Evolutionary conservation across 768 basidiomycete genomes (phyloP), one percentile per base, ranked within the genome.

Genomic region (Lentinula guzmanii): DNA sequence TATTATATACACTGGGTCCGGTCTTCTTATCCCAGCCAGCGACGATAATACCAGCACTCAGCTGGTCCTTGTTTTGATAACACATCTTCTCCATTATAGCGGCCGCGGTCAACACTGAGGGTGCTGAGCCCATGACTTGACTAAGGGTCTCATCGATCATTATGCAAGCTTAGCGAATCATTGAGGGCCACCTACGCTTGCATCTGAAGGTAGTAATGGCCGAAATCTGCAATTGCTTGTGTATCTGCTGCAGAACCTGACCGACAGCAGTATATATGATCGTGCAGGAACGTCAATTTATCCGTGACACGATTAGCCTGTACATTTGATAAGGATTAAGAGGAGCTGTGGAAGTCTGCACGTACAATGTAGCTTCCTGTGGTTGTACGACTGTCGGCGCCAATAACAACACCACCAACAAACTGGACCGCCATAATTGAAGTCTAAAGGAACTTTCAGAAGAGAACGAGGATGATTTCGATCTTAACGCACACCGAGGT

Each of bases 401-500:
- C 97, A 63, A 98, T 86, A 67, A 99, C 87, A 62, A 99, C 97
- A 42, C 97, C 97, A 34, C 86, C 87, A 37, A 93, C 81, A 78
- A 99, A 99, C 69, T 95, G 93, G 64, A 98, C 95, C 58, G 97
- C 96, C 95, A 98, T 98, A 73, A 99, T 98, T 46, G 96, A 98
- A 60, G 96, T 99, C 93, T 98, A 68, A 5, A 62, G n/a, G 53
- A 42, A 16, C 15, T 28, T 63, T 60, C 34, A 46, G 41, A 58
- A 37, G 52, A 56, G 50, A 42, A 13, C 15, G 5, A 58, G 28
- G 57, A 33, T 18, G 1, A 3, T 28, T 34, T n/a, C 8, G 41
- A 67, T 28, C 11, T 16, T 41, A 15, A 61, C 92, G 69, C 76
- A 96, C 95, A 65, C 95, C 95, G 68, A 98, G 87, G 82, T 98